Base-by-base conservation (phyloP, 352 stramenopile species). In the Pythium angustatum region DNA sequence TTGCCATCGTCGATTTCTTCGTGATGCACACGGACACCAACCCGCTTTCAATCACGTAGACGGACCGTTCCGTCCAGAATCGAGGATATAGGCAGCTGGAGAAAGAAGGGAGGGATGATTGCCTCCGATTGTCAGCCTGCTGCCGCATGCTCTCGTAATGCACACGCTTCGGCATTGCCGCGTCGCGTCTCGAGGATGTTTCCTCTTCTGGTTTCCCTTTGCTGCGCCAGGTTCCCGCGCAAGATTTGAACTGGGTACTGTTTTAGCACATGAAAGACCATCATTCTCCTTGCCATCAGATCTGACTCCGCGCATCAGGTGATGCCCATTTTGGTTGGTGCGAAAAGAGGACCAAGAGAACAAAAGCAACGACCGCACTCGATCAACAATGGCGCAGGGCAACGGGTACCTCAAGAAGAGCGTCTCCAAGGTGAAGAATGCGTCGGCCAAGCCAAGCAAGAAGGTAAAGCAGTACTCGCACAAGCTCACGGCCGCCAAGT, bases 401-500 rank as follows among this genome's bases (percentile, higher is more conserved):
- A 90, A 69, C 49, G 81, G 73, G 14, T 91, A 92, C 71, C 75
- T 94, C 9, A 94, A 91, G 77, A 91, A 90, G 66, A 45, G 38
- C 69, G 78, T 77, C 61, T 89, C 85, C 74, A 76, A 78, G 64
- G 77, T 90, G 34, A 94, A 91, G 79, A 93, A 93, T 58, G 68
- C 71, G 27, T 75, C 64, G 47, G 74, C 69, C 48, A 92, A 91
- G 71, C 86, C 83, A 4, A 71, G 60, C 19, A 92, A 91, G 75
- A 93, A 92, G 72, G 69, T 47, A 0, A 79, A 79, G 62, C 68
- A 78, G 64, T 93, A 93, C 67, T 81, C 72, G 12, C 81, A 94
- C 79, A 94, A 94, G 72, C 75, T 78, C 49, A 90, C 83, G 63
- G 81, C 85, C 6, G 73, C 82, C 72, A 94, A 94, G 70, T 93